Conservation (phyloP, 257 asterid species). For the Jacaranda mimosifolia region DNA sequence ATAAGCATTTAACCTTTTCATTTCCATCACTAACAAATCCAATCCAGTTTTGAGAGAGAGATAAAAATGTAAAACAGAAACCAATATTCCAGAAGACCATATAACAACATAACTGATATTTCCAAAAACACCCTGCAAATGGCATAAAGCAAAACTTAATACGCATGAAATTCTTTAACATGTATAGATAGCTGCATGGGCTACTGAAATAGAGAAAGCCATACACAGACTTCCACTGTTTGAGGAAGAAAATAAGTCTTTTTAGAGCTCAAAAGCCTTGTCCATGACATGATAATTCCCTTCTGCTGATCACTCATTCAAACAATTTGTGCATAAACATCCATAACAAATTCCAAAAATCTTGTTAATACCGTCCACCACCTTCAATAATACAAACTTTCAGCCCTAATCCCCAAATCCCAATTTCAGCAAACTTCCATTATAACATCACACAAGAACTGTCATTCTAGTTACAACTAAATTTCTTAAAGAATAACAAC, state of each 20-base stretch:
- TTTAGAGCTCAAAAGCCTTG: background rate
- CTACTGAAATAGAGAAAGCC: background rate
- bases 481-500: conserved; percentile 1
- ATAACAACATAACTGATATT: background rate
- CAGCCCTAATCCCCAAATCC: background rate
- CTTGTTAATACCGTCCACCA: background rate
- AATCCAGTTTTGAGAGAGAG: background rate
- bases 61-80: conserved; percentile 3
- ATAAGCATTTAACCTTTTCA: conserved; percentile 1
- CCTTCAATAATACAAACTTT: background rate
- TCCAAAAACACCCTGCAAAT: background rate
- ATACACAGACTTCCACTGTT: background rate
- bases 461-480: background rate
- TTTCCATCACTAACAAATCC: conserved; percentile 16
- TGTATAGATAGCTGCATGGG: background rate
- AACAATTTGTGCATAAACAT: background rate
- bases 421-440: conserved; percentile 3
- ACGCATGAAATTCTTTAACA: background rate
- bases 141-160: conserved; percentile 3
- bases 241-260: no score
- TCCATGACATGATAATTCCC: background rate
- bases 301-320: background rate
- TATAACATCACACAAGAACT: background rate
- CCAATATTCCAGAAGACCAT: background rate
- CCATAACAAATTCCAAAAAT: background rate